Base-by-base conservation (phyloP, 345 rosid genomes). In the Eucalyptus pumila region DNA sequence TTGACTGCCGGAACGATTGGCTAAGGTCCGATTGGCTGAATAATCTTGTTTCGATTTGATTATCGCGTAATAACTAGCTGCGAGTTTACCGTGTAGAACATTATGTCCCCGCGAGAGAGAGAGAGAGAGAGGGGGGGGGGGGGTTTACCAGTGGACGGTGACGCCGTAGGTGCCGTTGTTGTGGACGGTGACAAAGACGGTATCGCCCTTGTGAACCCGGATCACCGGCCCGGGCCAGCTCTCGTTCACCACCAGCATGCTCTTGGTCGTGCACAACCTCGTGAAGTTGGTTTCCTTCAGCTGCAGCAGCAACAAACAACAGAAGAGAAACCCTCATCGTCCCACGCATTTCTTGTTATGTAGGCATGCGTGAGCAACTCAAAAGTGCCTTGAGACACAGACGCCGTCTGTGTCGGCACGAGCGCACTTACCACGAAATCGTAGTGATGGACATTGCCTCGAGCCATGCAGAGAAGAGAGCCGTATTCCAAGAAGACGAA, bases 71-170 rank as follows among this genome's bases (percentile, higher is more conserved):
- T 37, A 72, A 72, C 14, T 13, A 37, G 27, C 45, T 14, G 45
- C 45, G 83, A 19, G 83, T 72, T 69, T 72, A 19, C 83, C 45
- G 45, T 37, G 12, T 6, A 19, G 83, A 47, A 72, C 45, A 21
- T 10, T 37, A 6, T 37, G 45, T 72, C 45, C 45, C 27, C 26
- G 14, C 2, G 44, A 34, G 44, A 69, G 80, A 5, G 80, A 8
- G 44, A 9, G 40, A 48, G 7, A 19, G 19, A 40, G 8, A 10
- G n/a, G n/a, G n/a, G n/a, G n/a, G n/a, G 19, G 21, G n/a, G n/a
- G n/a, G n/a, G n/a, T n/a, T n/a, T 89, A 91, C 92, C 92, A 91
- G 81, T 91, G 92, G 45, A 91, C 88, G 30, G 92, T 91, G 80
- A 91, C 88, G 47, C 91, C 91, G 44, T 91, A 91, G 45, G 60